Conservation (phyloP, 495 filamentous ascomycete genomes). For the Hypoxylon crocopeplum region DNA sequence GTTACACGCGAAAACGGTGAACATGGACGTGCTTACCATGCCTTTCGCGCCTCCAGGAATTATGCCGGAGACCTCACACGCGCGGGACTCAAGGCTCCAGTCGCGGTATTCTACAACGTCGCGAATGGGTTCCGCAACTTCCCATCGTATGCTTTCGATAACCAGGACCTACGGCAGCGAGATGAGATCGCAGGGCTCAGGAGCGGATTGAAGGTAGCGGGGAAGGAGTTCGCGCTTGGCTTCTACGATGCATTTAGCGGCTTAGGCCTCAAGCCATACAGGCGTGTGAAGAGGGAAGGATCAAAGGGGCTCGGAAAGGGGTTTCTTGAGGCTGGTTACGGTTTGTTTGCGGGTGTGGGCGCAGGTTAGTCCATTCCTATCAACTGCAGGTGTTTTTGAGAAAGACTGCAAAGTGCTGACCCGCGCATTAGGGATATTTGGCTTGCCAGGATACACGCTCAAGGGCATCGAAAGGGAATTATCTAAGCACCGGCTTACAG, state of each 20-base stretch:
- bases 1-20: too few relatives aligned
- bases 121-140: conserved; percentile 38
- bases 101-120: conserved; percentile 40
- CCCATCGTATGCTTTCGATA: conserved; percentile 7
- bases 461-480: conserved; percentile 69
- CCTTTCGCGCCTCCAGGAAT: conserved; percentile 21
- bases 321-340: background rate
- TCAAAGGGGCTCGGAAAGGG: conserved; percentile 50
- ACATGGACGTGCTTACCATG: conserved; percentile 29
- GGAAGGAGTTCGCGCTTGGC: conserved; percentile 55
- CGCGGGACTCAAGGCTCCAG: conserved; percentile 34
- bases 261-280: conserved; percentile 43
- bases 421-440: conserved; percentile 45
- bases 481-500: conserved; percentile 50
- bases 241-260: conserved; percentile 46
- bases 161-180: conserved; percentile 54
- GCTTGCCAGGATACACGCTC: conserved; percentile 64
- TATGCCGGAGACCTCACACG: conserved; percentile 24
- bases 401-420: background rate
- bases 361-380: conserved; percentile 2
- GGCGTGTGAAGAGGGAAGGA: conserved; percentile 47
- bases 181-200: conserved; percentile 64
- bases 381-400: background rate
- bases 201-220: conserved; percentile 60
- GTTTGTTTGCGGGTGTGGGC: conserved; percentile 1